Conservation (phyloP, 306 rosid genomes). For the Gastrolobium villosum region DNA sequence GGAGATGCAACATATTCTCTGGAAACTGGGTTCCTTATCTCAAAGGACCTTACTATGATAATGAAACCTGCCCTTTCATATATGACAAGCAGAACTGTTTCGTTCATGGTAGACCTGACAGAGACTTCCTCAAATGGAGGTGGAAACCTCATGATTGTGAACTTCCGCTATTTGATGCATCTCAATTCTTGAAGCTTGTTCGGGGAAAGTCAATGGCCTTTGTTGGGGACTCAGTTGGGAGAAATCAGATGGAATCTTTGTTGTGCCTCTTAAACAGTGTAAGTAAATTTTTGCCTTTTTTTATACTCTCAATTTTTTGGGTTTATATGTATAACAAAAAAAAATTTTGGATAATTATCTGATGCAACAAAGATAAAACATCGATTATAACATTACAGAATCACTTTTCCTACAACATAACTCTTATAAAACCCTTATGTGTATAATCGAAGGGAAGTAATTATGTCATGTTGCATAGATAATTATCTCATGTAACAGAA, state of each 20-base stretch:
- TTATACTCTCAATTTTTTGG: too few species aligned
- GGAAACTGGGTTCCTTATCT: slow-evolving; percentile 80
- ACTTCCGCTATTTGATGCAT: slow-evolving; percentile 74
- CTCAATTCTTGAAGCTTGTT: slow-evolving; percentile 70
- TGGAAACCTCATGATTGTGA: slow-evolving; percentile 91
- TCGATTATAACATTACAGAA: too few species aligned
- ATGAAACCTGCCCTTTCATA: slow-evolving; percentile 65
- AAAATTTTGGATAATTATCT: too few species aligned
- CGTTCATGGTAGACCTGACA: slow-evolving; percentile 76
- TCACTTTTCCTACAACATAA: too few species aligned
- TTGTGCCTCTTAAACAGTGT: slow-evolving; percentile 68
- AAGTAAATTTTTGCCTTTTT: slow-evolving; percentile 29
- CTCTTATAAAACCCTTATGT: too few species aligned
- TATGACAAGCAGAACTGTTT: slow-evolving; percentile 77
- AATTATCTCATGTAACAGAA: too few species aligned
- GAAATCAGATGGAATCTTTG: slow-evolving; percentile 85
- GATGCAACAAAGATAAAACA: too few species aligned
- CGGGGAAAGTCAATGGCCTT: slow-evolving; percentile 83
- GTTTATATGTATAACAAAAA: neutral
- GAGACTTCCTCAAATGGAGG: slow-evolving; percentile 72
- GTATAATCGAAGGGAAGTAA: too few species aligned
- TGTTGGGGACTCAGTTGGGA: slow-evolving; percentile 89
- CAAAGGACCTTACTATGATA: slow-evolving; percentile 60
- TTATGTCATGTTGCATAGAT: too few species aligned
- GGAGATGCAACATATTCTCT: slow-evolving; percentile 62